Base-by-base conservation (phyloP, 2,329 filamentous ascomycete genomes). In the Ophiocordyceps camponoti-rufipedis region DNA sequence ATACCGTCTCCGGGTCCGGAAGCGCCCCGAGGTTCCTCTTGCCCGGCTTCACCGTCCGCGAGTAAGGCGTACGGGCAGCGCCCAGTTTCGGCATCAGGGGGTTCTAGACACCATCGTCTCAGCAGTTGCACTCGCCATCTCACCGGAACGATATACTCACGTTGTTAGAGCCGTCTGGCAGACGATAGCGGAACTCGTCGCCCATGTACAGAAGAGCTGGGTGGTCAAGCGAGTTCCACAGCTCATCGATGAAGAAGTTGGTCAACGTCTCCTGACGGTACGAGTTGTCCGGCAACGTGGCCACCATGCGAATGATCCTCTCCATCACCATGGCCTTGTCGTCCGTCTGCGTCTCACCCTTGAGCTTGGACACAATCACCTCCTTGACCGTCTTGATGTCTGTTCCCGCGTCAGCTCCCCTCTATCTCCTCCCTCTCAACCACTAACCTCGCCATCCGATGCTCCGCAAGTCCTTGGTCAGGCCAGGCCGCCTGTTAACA, bases 241-340 rank as follows among this genome's bases (percentile, higher is more conserved):
- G 69, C 58, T 79, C 69, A 44, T 75, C 70, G 44, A 88, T 69
- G 53, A 88, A 82, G 42, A 63, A 60, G 53, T 81, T 78, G 9
- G 82, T 85, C 43, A 87, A 64, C 44, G 77, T 63, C 40, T 71
- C 65, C 10, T 81, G 70, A 28, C 72, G 68, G 52, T 72, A 73
- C 1, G 81, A 85, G 46, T 71, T 66, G 44, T 70, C 62, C 1
- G 79, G 80, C 32, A 86, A 65, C 31, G 71, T 72, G 12, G 78
- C 70, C 5, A 85, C 80, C 14, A 86, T 67, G 64, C 80, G 74
- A 48, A 86, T 85, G 5, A 81, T 70, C 8, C 75, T 69, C 59
- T 86, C 82, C 76, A 86, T 84, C 41, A 85, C 66, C 69, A 85
- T 82, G 2, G 78, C 82, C 62, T 82, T 83, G 64, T 89, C 85